Evolutionary conservation across 768 basidiomycete genomes (phyloP), one percentile per base, ranked within the genome.

Genomic region (Amanita subjunquillea): DNA sequence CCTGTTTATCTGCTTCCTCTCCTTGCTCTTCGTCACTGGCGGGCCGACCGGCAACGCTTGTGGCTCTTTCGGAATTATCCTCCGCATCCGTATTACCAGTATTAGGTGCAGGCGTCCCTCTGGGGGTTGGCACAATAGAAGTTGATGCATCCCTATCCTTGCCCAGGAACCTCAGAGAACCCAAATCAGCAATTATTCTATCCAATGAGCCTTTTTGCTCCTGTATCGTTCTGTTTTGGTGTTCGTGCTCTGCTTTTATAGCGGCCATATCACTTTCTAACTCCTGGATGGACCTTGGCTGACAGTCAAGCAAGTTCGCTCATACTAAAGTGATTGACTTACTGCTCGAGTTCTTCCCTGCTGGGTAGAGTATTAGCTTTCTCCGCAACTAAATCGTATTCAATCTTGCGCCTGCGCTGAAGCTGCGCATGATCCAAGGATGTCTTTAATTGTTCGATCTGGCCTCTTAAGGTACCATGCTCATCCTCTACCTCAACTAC

Each of bases 321-420:
- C 23, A 43, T 22, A 6, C 17, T 54, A 17, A 17, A 17, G 54
- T 32, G 50, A 48, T 20, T n/a, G 23, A 76, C 85, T 59, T 60
- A 92, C 90, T 74, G 76, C 61, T 85, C 81, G 13, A 91, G 72
- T 59, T 91, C 91, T 7, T 84, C 82, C 50, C 90, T 73, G 56
- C 73, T 82, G 3, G 89, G 87, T 2, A 91, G 67, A 15, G 79
- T 77, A 59, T 90, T 88, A 45, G 91, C 80, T 63, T 83, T 89
- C 67, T 91, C 91, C 2, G 91, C 79, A 37, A 92, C 77, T 43
- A 77, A 70, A 69, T 92, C 90, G 62, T 92, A 92, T 61, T 92
- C 90, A 58, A 91, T 89, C 70, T 90, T 92, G 51, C 83, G 77
- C 54, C 72, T 74, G 44, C 90, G 79, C 52, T 82, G 69, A 61